phyloP scores from a whole-genome alignment of 164 flowering plant species.

The Houttuynia cordata region DNA sequence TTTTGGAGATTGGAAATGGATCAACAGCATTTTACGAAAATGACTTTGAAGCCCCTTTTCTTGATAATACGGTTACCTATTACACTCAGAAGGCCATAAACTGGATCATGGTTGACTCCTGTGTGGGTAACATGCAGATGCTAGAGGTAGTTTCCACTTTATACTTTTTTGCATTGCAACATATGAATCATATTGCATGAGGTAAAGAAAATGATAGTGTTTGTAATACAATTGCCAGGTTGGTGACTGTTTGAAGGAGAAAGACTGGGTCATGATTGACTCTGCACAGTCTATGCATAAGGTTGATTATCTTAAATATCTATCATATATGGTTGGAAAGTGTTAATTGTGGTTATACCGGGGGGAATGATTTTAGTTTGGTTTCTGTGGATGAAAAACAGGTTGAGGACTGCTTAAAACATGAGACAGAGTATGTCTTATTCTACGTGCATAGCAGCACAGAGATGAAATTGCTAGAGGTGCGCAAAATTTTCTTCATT shows the following conservation, averaged over 20 bases:
- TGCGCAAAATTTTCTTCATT: constrained; percentile 3
- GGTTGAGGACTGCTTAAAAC: constrained; percentile 80
- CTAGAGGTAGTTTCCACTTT: not conserved
- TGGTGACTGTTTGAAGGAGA: not conserved
- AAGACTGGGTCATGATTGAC: not conserved
- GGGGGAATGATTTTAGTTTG: not conserved
- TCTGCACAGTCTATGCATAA: not conserved
- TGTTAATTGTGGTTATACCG: not conserved
- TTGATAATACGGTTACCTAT: constrained; percentile 56
- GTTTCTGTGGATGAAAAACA: constrained; percentile 7
- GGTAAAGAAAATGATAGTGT: no score
- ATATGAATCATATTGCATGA: no score
- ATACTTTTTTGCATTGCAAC: no score
- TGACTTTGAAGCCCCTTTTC: constrained; percentile 63
- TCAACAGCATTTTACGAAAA: constrained; percentile 52
- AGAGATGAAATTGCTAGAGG: constrained; percentile 73
- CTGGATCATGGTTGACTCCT: constrained; percentile 81
- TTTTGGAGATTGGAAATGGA: constrained; percentile 78
- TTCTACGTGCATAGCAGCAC: constrained; percentile 76
- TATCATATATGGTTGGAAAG: not conserved
- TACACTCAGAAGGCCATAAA: constrained; percentile 72
- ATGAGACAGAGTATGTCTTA: constrained; percentile 73
- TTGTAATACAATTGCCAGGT: not conserved
- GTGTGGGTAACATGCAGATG: constrained; percentile 67
- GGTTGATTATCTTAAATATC: not conserved